Conservation (phyloP, 192 early-diverging fungal species). For the Neocallimastix lanati region DNA sequence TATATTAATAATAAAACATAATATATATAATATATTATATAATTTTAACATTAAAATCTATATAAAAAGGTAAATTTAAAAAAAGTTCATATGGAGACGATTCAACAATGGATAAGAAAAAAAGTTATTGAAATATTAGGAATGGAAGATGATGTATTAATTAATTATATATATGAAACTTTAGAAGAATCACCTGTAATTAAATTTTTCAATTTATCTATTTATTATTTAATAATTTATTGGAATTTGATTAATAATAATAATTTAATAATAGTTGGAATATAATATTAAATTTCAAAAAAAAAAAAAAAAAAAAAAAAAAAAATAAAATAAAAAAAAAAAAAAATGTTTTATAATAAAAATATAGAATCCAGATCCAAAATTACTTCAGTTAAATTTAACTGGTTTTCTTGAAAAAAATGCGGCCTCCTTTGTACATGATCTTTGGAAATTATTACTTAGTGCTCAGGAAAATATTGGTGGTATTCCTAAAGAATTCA, state of each 20-base stretch:
- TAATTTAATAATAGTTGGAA: too few species aligned
- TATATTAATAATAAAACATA: too few species aligned
- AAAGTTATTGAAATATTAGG: constrained; percentile 58
- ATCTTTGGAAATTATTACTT: constrained; percentile 75
- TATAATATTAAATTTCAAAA: too few species aligned
- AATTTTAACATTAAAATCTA: too few species aligned
- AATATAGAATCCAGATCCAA: constrained; percentile 68
- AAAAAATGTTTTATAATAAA: too few species aligned
- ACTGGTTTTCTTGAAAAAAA: constrained; percentile 83
- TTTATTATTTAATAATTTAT: too few species aligned
- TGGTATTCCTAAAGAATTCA: constrained; percentile 70
- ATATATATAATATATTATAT: too few species aligned
- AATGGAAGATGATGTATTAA: constrained; percentile 84
- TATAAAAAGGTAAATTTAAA: constrained; percentile 45
- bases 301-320: too few species aligned
- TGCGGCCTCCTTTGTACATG: constrained; percentile 58
- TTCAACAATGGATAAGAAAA: constrained; percentile 73
- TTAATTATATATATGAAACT: constrained; percentile 68
- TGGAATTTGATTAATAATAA: too few species aligned
- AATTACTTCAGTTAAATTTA: constrained; percentile 80
- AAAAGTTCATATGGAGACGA: constrained; percentile 72
- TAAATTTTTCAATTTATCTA: too few species aligned
- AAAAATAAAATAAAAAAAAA: too few species aligned
- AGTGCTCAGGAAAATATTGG: constrained; percentile 61
- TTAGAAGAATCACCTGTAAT: constrained; percentile 33